Conservation (phyloP, 1,284 basidiomycete genomes). For the Pseudozyma tsukubaensis region DNA sequence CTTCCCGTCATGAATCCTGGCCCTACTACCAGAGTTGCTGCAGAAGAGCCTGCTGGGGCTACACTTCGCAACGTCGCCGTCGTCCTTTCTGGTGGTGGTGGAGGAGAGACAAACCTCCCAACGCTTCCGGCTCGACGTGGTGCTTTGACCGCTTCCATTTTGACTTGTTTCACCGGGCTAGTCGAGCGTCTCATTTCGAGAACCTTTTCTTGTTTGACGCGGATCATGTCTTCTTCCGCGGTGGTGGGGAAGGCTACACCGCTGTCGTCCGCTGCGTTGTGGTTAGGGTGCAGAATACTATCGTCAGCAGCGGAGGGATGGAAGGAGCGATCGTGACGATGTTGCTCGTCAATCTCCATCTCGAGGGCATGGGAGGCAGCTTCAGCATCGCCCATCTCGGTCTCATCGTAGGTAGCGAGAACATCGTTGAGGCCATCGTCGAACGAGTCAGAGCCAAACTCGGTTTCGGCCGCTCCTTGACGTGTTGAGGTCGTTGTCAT, state of each 20-base stretch:
- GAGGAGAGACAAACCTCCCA: constrained; percentile 45
- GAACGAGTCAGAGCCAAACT: constrained; percentile 40
- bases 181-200: constrained; percentile 33
- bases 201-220: constrained; percentile 27
- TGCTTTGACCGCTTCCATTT: constrained; percentile 14
- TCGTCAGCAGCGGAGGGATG: constrained; percentile 3
- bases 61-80: constrained; percentile 1
- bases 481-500: neutral
- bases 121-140: constrained; percentile 46
- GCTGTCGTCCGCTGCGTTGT: constrained; percentile 38
- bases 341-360: constrained; percentile 36
- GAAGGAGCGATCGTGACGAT: neutral
- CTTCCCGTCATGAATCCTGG: too few species aligned
- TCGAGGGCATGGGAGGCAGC: constrained; percentile 39
- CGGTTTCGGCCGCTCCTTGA: constrained; percentile 5
- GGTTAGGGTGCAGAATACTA: constrained; percentile 2
- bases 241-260: constrained; percentile 23
- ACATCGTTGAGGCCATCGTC: constrained; percentile 35
- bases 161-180: constrained; percentile 48
- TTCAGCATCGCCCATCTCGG: constrained; percentile 39
- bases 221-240: neutral
- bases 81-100: constrained; percentile 1
- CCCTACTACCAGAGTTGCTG: constrained; percentile 5
- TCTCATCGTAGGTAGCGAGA: constrained; percentile 40
- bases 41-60: neutral